Base-by-base conservation (phyloP, 768 basidiomycete genomes). In the Udeniomyces megalosporus region DNA sequence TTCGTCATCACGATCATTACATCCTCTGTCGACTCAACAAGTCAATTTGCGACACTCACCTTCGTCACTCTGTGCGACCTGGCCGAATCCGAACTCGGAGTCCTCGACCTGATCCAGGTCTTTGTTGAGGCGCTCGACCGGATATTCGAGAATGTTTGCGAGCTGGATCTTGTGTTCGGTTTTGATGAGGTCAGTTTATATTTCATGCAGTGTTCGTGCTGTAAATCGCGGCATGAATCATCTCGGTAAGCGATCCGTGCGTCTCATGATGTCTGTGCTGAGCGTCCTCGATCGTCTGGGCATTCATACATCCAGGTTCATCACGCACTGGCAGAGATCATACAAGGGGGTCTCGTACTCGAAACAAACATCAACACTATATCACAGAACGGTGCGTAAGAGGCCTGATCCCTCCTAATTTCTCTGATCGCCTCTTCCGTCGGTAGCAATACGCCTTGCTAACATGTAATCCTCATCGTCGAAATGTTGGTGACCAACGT, bases 111-210 rank as follows among this genome's bases (percentile, higher is more conserved):
- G 65, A 96, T 99, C 54, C 95, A 99, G 80, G 95, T 99, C 20
- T 90, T 99, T 70, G 95, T 99, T 62, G 95, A 99, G 76, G 85
- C 88, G 3, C 79, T 99, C 38, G 95, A 99, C 74, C 79, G 90
- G 42, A 84, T 89, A 17, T 99, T 97, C 71, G 90, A 95, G 77
- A 97, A 96, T 70, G 95, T 99, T 0, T 97, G 95, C 74, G 95
- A 99, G 73, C 78, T 99, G 49, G 95, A 99, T 73, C 79, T 99
- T 14, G 92, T 99, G 55, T 99, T 97, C 73, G 92, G 96, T 73
- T 99, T 96, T 70, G 95, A 97, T 72, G 91, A 97, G 79, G 92
- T 88, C 67, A 34, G 79, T 65, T 31, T 32, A 6, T 34, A 4
- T 1, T 47, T 24, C 7, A 2, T 26, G 44, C 3, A 28, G 0